Evolutionary conservation across 257 asterid species (phyloP).

Genomic region (Echium plantagineum): DNA sequence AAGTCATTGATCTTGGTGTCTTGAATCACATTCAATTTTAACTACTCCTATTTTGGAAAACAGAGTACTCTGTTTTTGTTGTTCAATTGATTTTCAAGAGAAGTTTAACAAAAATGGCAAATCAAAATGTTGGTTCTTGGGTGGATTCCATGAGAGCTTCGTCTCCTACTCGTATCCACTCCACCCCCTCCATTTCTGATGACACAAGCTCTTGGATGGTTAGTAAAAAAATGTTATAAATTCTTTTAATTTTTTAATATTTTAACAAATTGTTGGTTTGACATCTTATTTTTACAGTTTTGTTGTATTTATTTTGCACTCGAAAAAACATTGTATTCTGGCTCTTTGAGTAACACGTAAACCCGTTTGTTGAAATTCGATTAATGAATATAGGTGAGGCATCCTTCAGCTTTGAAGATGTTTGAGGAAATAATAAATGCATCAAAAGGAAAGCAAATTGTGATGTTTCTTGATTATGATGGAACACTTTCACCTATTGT

Average conservation of each 20-base stretch:
- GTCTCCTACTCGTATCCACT: conserved; percentile 62
- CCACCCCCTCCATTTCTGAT: conserved; percentile 32
- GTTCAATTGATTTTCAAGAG: not conserved
- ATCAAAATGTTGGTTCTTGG: conserved; percentile 72
- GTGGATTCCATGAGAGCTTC: conserved; percentile 83
- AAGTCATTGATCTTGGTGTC: not conserved
- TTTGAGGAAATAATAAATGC: conserved; percentile 71
- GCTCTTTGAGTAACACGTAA: no score
- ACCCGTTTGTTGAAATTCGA: no score
- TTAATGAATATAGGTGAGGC: conserved; percentile 35
- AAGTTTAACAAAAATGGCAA: not conserved
- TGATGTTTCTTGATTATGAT: conserved; percentile 84
- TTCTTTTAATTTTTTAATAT: not conserved
- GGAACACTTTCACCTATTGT: conserved; percentile 96
- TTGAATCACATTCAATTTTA: no score
- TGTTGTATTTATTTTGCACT: no score
- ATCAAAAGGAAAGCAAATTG: conserved; percentile 76
- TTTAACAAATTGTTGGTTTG: no score
- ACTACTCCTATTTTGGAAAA: not conserved
- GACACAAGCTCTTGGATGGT: conserved; percentile 37
- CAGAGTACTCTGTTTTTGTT: conserved; percentile 16
- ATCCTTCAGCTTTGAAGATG: conserved; percentile 79
- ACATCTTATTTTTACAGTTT: no score
- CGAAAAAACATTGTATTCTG: no score
- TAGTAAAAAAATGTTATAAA: conserved; percentile 4